Conservation (phyloP, 179 eudicot genomes). For the Vitellaria paradoxa region DNA sequence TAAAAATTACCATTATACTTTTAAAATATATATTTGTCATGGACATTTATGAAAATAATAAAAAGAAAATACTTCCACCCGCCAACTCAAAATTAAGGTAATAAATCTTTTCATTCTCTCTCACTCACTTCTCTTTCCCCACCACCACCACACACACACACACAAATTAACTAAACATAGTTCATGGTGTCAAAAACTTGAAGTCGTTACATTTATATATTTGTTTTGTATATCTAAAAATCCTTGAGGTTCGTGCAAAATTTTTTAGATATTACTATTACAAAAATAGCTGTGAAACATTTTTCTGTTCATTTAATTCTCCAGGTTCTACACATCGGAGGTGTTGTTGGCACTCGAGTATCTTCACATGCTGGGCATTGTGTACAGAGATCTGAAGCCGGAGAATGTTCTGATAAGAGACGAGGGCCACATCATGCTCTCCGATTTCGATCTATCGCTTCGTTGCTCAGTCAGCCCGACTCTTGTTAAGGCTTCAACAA, state of each 20-base stretch:
- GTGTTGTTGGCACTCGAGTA: constrained; percentile 65
- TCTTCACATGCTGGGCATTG: constrained; percentile 74
- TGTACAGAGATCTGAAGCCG: constrained; percentile 70
- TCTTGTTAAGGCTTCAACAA: constrained; percentile 52
- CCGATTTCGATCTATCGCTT: constrained; percentile 69
- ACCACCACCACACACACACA: too few relatives aligned
- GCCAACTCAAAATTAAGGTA: too few relatives aligned
- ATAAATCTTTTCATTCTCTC: too few relatives aligned
- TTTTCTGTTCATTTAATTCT: neutral
- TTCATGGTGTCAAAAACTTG: too few relatives aligned
- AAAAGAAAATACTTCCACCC: too few relatives aligned
- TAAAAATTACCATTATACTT: too few relatives aligned
- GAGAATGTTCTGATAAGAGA: constrained; percentile 70
- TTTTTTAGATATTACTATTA: neutral
- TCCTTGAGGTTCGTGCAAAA: constrained; percentile 1
- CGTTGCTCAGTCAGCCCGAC: constrained; percentile 68
- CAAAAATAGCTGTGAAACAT: neutral
- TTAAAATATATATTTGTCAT: too few relatives aligned
- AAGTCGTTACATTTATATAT: too few relatives aligned
- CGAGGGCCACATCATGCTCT: constrained; percentile 76
- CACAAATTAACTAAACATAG: too few relatives aligned
- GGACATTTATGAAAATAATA: too few relatives aligned
- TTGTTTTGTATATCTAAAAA: too few relatives aligned
- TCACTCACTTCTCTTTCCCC: too few relatives aligned
- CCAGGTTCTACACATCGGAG: constrained; percentile 70